Percentiles rank a stretch among this genome's conserved stretches.
These are phyloP conservation scores for Tylopilus sp. DNA, from an alignment of 768 basidiomycete genomes.

Conservation along the genomic window DNA sequence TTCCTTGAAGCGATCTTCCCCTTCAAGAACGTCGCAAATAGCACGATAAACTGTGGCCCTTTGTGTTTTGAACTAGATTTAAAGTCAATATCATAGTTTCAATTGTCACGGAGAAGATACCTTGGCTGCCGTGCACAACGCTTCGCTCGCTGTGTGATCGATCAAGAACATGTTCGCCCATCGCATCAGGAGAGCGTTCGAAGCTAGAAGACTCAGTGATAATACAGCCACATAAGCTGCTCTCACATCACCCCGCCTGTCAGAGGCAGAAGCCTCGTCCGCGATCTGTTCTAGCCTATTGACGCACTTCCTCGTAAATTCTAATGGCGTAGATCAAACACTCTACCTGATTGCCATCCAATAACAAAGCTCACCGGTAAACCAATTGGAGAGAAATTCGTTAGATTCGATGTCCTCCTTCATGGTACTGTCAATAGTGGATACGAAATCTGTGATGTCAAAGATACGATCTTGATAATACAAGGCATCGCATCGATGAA, in stretches of 20 bases:
- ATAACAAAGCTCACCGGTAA: not conserved
- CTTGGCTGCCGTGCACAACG: not conserved
- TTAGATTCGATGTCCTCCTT: not conserved
- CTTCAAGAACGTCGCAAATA: not conserved
- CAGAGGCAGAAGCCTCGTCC: not conserved
- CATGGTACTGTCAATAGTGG: not conserved
- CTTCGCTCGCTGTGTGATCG: not conserved
- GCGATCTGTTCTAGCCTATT: not conserved
- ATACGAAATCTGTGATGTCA: not conserved
- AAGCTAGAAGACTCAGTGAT: not conserved
- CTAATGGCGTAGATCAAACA: not conserved
- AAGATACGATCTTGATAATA: not conserved
- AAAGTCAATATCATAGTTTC: not conserved
- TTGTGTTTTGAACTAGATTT: not conserved
- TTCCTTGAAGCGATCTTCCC: not conserved
- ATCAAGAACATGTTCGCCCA: not conserved
- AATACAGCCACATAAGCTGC: not conserved
- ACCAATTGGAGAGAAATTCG: not conserved
- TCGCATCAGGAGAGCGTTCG: not conserved
- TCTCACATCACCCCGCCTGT: not conserved
- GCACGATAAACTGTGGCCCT: not conserved
- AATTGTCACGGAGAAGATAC: not conserved
- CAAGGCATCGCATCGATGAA: not conserved
- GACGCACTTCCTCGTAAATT: not conserved
- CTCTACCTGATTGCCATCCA: not conserved